Base-by-base conservation (phyloP, 148 eudicot genomes). In the Amaranthus palmeri region DNA sequence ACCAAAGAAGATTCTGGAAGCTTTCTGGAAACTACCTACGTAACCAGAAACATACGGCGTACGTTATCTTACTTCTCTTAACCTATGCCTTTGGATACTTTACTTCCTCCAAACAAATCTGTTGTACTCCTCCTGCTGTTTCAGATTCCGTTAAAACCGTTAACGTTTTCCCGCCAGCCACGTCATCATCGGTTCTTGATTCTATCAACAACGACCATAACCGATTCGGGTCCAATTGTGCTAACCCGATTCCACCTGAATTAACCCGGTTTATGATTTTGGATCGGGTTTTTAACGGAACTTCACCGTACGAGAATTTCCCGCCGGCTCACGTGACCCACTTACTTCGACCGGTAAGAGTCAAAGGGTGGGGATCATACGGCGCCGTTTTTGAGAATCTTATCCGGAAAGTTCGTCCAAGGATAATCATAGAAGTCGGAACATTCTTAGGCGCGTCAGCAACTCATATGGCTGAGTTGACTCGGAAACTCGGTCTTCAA, bases 391-490 rank as follows among this genome's bases (percentile, higher is more conserved):
- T 90, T 67, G 81, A 83, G 60, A 85, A 79, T 76, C 79, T 90
- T 0, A 86, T 90, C 8, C 73, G 42, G 4, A 77, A 79, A 68
- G 83, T 80, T 67, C 71, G 66, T 0, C 96, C 96, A 46, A 69
- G 67, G 15, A 82, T 65, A 17, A 90, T 90, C 18, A 76, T 90
- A 42, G 96, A 90, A 48, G 79, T 90, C 3, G 96, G 96, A 43
- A 83, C 92, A 13, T 88, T 90, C 69, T 59, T 90, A 13, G 96
- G 96, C 14, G 96, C 92, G n/a, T 90, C 96, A 7, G 89, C 96
- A 4, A 83, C 77, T 1, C 92, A 90, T 76, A 90, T 90, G 92
- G 89, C 81, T 5, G 70, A 70, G 49, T 68, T 90, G 61, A 81
- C 86, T 3, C 76, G 65, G 1, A 12, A 76, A 62, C 81, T 90